Evolutionary conservation across 2,329 filamentous ascomycete species (phyloP).

Genomic region (Penicillium italicum): DNA sequence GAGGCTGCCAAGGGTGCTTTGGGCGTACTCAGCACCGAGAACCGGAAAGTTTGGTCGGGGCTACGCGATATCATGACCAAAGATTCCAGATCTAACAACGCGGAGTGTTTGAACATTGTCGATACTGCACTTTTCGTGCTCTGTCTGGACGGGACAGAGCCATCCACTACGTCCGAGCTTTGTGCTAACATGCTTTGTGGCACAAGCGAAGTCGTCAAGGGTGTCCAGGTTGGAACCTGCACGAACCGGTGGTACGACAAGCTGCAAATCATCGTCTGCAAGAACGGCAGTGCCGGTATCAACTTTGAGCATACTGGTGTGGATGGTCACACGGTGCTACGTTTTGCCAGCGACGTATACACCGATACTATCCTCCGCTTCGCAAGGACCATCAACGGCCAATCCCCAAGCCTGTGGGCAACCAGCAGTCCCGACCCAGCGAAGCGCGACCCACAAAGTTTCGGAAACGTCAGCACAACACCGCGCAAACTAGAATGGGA

Average conservation of each 20-base stretch:
- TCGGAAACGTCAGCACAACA: conserved; percentile 88
- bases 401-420: conserved; percentile 87
- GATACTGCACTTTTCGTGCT: conserved; percentile 91
- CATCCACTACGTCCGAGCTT: conserved; percentile 72
- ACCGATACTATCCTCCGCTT: conserved; percentile 97
- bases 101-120: conserved; percentile 91
- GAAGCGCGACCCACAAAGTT: conserved; percentile 85
- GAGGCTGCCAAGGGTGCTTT: conserved; percentile 93
- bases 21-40: conserved; percentile 92
- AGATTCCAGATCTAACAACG: conserved; percentile 87
- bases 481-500: conserved; percentile 98
- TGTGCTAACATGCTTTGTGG: conserved; percentile 99
- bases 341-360: conserved; percentile 94
- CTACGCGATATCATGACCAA: conserved; percentile 81
- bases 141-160: conserved; percentile 89
- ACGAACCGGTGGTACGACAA: conserved; percentile 99
- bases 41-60: conserved; percentile 92
- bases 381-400: conserved; percentile 89
- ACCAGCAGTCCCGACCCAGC: conserved; percentile 86
- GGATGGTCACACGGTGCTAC: conserved; percentile 92
- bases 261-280: conserved; percentile 97
- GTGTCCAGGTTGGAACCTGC: conserved; percentile 94
- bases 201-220: conserved; percentile 83
- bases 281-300: conserved; percentile 96
- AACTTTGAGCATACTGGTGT: conserved; percentile 99